Conservation (phyloP, 2,329 filamentous ascomycete genomes). For the Penicillium sclerotigenum region DNA sequence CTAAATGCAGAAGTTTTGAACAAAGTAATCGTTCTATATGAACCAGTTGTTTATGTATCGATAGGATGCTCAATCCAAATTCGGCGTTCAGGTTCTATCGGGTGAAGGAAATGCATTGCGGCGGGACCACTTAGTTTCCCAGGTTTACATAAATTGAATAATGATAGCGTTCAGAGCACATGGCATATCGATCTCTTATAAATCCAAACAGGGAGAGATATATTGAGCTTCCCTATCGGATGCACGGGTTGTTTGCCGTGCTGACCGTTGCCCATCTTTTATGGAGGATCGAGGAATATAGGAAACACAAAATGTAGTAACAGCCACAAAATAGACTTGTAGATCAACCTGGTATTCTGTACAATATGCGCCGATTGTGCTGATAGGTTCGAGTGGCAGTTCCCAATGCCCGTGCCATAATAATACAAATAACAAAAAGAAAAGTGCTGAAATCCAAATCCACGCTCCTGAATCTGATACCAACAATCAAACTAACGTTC, state of each 20-base stretch:
- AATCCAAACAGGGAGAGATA: neutral
- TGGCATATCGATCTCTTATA: neutral
- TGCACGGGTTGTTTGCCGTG: neutral
- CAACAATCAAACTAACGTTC: conserved; percentile 3
- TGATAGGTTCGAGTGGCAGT: conserved; percentile 21
- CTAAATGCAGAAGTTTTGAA: neutral
- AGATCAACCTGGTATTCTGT: conserved; percentile 23
- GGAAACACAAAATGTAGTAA: neutral
- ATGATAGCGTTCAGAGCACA: neutral
- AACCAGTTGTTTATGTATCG: neutral
- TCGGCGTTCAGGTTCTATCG: neutral
- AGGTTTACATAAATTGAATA: neutral
- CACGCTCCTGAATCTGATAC: conserved; percentile 10
- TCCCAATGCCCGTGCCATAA: conserved; percentile 24
- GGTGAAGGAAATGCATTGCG: neutral
- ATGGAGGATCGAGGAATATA: neutral
- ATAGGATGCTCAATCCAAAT: neutral
- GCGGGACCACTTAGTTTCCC: neutral
- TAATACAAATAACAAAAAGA: conserved; percentile 27
- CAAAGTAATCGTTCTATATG: neutral
- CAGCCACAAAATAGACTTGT: neutral
- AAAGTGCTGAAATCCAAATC: conserved; percentile 14
- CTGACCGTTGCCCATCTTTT: neutral
- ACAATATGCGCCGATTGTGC: conserved; percentile 36
- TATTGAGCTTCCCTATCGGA: neutral